These are phyloP conservation scores for Gonium pectorale DNA, from an alignment of 139 green algal genomes.

Conservation along the genomic window DNA sequence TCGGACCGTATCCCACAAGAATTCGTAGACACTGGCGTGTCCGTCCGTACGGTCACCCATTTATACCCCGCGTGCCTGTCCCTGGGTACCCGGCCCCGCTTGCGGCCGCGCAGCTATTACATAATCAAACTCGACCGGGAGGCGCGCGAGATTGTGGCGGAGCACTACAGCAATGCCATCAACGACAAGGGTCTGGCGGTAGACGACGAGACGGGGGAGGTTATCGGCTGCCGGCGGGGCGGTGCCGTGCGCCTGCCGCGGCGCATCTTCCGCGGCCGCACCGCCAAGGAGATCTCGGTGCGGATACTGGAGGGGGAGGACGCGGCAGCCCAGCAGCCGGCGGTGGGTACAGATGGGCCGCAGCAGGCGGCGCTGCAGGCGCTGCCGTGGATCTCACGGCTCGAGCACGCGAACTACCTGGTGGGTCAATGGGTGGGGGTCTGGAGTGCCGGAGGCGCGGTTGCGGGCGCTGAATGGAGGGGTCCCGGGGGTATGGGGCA, in stretches of 20 bases:
- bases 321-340: not conserved
- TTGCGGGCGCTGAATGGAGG: too few species aligned
- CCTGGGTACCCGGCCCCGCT: too few species aligned
- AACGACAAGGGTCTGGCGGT: conserved; percentile 31
- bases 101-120: conserved; percentile 8
- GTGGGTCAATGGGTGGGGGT: not conserved
- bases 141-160: not conserved
- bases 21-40: too few species aligned
- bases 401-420: conserved; percentile 38
- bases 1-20: too few species aligned
- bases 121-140: conserved; percentile 17
- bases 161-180: conserved; percentile 31
- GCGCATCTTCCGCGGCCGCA: not conserved
- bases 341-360: not conserved
- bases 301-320: conserved; percentile 4
- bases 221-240: conserved; percentile 10
- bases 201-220: conserved; percentile 31
- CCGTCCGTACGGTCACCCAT: too few species aligned
- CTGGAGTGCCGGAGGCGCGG: not conserved
- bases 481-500: too few species aligned
- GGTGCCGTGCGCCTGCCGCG: conserved; percentile 5
- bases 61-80: too few species aligned
- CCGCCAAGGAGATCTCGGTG: conserved; percentile 22
- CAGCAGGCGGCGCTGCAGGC: not conserved
- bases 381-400: conserved; percentile 2